Evolutionary conservation across 495 filamentous ascomycete species (phyloP).

Genomic region (Penicillium malachiteum): DNA sequence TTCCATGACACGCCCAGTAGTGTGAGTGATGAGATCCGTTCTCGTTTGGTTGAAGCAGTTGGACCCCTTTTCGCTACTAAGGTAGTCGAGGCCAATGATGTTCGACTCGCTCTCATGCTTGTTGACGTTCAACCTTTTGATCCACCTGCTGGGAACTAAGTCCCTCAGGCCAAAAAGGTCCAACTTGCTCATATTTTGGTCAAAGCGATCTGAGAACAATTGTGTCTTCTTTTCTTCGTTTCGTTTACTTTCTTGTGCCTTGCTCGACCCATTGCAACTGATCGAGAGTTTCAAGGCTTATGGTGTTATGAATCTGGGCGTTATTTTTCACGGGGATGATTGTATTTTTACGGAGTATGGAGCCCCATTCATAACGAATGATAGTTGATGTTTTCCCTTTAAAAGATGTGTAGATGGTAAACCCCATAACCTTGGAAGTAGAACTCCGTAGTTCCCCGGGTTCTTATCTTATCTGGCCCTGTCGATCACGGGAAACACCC

Average conservation of each 20-base stretch:
- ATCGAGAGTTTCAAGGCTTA: background rate
- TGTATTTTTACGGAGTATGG: too few relatives aligned
- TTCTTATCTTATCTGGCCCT: background rate
- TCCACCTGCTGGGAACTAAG: too few relatives aligned
- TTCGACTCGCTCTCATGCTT: conserved; percentile 34
- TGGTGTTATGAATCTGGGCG: conserved; percentile 4
- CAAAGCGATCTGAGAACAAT: background rate
- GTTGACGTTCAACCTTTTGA: too few relatives aligned
- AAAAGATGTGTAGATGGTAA: too few relatives aligned
- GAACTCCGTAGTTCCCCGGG: background rate
- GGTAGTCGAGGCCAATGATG: conserved; percentile 51
- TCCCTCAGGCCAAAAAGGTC: too few relatives aligned
- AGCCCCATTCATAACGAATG: too few relatives aligned
- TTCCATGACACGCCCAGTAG: conserved; percentile 45
- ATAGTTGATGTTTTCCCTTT: too few relatives aligned
- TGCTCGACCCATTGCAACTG: background rate
- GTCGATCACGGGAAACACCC: background rate
- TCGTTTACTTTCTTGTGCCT: background rate
- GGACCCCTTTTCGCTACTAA: conserved; percentile 55
- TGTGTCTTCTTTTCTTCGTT: conserved; percentile 3
- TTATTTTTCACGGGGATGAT: too few relatives aligned
- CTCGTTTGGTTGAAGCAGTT: conserved; percentile 57
- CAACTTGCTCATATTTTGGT: too few relatives aligned
- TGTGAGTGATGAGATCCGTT: conserved; percentile 53
- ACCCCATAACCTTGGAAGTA: too few relatives aligned